Base-by-base conservation (phyloP, 768 basidiomycete species). In the Cystoderma amianthinum region DNA sequence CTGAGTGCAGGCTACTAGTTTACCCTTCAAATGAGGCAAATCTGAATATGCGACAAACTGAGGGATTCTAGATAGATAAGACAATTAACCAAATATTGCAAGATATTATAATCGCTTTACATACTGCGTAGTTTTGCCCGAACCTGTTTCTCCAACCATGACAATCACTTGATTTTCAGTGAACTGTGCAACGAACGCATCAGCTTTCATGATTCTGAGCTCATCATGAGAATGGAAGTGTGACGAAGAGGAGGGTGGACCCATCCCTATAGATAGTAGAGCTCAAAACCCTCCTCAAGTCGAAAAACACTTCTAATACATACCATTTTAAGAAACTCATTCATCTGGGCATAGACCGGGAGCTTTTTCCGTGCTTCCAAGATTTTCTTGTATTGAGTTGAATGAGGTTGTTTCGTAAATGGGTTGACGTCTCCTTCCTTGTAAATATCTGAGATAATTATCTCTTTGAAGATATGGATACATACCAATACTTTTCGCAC, bases 41-140 rank as follows among this genome's bases (percentile, higher is more conserved):
- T 98, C 95, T 3, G 90, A 90, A 60, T 82, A 97, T 34, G 84
- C 86, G 32, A 94, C 93, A 53, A 97, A 96, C 60, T 98, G 95
- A 1, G 95, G 95, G 55, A 98, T 96, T 65, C 91, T 92, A 52
- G 21, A 46, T 41, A 33, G 38, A 47, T 42, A 52, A 47, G 45
- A 57, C 13, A 16, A 33, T 22, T 18, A 12, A 17, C 10, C 33
- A 23, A 20, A 23, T 7, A 19, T 2, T 13, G 7, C 11, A 13
- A 18, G 2, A 18, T 7, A 36, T 12, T n/a, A n/a, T n/a, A n/a
- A n/a, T n/a, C n/a, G n/a, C n/a, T 36, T 17, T 7, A 67, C 87
- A 59, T 58, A 90, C 85, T 97, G 93, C 17, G 93, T 95, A 0
- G 92, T 96, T 69, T 95, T 97, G 23, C 93, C 94, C 19, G 90